These are phyloP conservation scores for Tolypocladium capitatum DNA, from an alignment of 2,329 filamentous ascomycete species.

Conservation along the genomic window DNA sequence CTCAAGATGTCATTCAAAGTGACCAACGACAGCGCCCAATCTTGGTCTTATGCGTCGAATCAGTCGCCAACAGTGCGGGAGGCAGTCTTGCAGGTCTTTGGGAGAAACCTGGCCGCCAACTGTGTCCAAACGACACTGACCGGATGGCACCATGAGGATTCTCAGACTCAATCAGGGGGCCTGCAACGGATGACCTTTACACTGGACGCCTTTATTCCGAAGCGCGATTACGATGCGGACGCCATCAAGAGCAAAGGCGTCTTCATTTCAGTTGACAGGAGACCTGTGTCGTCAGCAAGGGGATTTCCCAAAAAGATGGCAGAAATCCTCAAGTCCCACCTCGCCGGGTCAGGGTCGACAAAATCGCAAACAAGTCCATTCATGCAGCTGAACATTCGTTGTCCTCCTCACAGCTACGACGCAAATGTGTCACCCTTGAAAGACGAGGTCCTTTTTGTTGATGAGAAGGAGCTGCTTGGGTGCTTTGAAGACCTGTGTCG, in stretches of 20 bases:
- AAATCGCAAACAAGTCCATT: slow-evolving; percentile 38
- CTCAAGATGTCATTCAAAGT: slow-evolving; percentile 49
- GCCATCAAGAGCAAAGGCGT: slow-evolving; percentile 32
- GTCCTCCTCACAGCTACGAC: slow-evolving; percentile 52
- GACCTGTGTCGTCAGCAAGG: slow-evolving; percentile 43
- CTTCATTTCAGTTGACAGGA: slow-evolving; percentile 55
- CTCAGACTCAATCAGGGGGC: neutral
- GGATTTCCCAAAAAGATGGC: slow-evolving; percentile 48
- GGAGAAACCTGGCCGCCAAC: slow-evolving; percentile 38
- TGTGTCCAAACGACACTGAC: slow-evolving; percentile 32
- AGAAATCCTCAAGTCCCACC: slow-evolving; percentile 35
- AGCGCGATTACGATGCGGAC: slow-evolving; percentile 26
- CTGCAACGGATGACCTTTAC: slow-evolving; percentile 12
- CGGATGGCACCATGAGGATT: neutral
- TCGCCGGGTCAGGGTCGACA: slow-evolving; percentile 10
- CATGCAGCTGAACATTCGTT: slow-evolving; percentile 49
- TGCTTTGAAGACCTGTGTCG: slow-evolving; percentile 32
- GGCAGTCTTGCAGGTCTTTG: slow-evolving; percentile 48
- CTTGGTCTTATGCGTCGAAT: slow-evolving; percentile 51
- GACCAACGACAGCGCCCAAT: slow-evolving; percentile 34
- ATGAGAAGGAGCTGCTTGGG: slow-evolving; percentile 33
- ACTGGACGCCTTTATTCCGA: slow-evolving; percentile 47
- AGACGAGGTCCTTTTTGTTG: slow-evolving; percentile 54
- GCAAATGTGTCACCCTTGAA: slow-evolving; percentile 60
- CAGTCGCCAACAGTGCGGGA: slow-evolving; percentile 36